Conservation (phyloP, 1,139 yeast genomes). For the Diutina pseudorugosa region DNA sequence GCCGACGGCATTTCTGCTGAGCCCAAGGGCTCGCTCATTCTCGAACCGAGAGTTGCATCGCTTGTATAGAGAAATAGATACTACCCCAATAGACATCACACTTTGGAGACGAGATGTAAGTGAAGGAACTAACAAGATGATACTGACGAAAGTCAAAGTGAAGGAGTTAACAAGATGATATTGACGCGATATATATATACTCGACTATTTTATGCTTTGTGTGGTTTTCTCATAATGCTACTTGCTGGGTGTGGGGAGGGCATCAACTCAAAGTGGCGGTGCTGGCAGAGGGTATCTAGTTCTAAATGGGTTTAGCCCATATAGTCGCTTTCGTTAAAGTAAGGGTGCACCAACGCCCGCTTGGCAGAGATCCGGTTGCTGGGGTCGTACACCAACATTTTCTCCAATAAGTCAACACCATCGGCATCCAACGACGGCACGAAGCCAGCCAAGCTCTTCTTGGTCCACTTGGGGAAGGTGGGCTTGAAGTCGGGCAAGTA, state of each 20-base stretch:
- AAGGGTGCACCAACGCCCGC: constrained; percentile 83
- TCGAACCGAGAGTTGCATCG: constrained; percentile 35
- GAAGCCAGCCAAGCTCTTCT: constrained; percentile 53
- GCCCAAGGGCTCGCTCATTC: constrained; percentile 46
- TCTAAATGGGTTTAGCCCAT: background rate
- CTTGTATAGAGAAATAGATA: background rate
- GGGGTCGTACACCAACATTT: constrained; percentile 82
- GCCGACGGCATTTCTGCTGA: constrained; percentile 37
- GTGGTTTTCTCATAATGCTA: background rate
- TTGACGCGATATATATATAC: background rate
- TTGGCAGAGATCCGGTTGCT: constrained; percentile 91
- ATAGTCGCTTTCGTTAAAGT: constrained; percentile 46
- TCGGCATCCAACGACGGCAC: constrained; percentile 76
- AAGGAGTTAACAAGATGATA: background rate
- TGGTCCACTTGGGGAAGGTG: constrained; percentile 91
- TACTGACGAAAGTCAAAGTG: no score
- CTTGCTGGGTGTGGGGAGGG: background rate
- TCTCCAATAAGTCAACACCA: constrained; percentile 75
- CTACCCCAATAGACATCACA: background rate
- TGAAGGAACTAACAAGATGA: background rate
- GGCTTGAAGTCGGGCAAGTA: constrained; percentile 91
- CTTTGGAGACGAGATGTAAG: no score
- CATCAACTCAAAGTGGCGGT: background rate
- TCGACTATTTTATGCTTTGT: background rate
- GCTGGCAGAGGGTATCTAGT: background rate